Evolutionary conservation across 345 rosid species (phyloP).

Genomic region (Brassica juncea): DNA sequence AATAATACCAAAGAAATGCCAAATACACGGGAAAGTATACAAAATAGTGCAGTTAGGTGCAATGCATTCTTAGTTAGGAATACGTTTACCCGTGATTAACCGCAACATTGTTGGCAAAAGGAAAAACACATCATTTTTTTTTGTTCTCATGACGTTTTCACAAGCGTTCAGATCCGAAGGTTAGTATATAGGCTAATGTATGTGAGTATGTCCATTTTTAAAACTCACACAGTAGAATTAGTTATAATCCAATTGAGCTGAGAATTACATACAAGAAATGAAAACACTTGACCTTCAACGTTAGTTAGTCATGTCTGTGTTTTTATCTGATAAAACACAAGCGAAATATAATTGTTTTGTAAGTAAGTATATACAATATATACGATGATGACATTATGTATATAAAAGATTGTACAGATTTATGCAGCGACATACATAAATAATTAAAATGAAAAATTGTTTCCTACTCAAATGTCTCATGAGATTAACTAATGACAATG

Average conservation of each 20-base stretch:
- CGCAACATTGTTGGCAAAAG: neutral
- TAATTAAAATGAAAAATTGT: neutral
- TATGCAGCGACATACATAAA: neutral
- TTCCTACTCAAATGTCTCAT: neutral
- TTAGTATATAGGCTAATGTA: neutral
- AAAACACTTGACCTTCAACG: neutral
- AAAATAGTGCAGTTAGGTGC: slow-evolving; percentile 29
- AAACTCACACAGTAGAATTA: neutral
- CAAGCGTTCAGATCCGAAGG: slow-evolving; percentile 2
- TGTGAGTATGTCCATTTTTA: neutral
- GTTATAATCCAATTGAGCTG: neutral
- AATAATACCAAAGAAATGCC: slow-evolving; percentile 17
- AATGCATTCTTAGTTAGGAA: slow-evolving; percentile 29
- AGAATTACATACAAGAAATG: neutral
- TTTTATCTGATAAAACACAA: neutral
- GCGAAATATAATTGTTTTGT: neutral
- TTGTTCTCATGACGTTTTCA: neutral
- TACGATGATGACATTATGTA: neutral
- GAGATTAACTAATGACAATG: neutral
- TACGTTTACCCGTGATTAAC: neutral
- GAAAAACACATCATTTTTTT: neutral
- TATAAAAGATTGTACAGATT: neutral
- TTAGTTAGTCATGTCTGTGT: neutral
- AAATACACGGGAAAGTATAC: slow-evolving; percentile 5
- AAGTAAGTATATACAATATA: neutral